Conservation (phyloP, 768 basidiomycete species). For the Suillus decipiens region DNA sequence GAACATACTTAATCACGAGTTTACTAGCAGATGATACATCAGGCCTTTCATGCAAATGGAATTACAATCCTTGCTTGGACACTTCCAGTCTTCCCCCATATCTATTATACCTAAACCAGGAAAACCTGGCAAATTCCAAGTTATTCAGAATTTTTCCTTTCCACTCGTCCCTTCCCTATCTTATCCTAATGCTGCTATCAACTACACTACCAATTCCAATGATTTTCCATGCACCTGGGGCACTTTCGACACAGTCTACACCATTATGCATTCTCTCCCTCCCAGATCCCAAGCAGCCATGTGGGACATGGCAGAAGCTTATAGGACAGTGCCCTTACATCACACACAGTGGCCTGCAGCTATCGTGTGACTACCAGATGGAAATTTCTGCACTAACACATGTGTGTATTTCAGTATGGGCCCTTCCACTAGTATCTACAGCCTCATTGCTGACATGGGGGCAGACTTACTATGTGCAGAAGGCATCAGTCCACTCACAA, state of each 20-base stretch:
- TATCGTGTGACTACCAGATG: no score
- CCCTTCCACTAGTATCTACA: no score
- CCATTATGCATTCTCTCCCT: neutral
- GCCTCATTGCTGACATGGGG: no score
- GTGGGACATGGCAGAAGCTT: neutral
- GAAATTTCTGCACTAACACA: no score
- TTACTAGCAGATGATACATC: conserved; percentile 29
- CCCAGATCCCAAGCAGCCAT: neutral
- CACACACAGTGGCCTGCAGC: neutral
- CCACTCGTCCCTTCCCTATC: conserved; percentile 11
- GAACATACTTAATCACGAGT: conserved; percentile 10
- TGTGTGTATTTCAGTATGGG: no score
- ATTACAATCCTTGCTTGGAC: conserved; percentile 10
- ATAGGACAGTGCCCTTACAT: neutral
- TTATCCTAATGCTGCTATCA: neutral
- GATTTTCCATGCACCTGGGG: conserved; percentile 46
- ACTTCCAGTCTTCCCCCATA: conserved; percentile 19
- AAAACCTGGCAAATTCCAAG: conserved; percentile 24
- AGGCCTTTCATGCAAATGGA: conserved; percentile 10
- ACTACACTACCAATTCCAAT: neutral
- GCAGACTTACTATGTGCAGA: no score
- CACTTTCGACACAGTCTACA: neutral
- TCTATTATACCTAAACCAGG: conserved; percentile 10
- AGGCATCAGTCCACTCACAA: no score
- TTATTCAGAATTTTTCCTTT: conserved; percentile 41